Base-by-base conservation (phyloP, 1,139 yeast species). In the Komagataea norvegica region DNA sequence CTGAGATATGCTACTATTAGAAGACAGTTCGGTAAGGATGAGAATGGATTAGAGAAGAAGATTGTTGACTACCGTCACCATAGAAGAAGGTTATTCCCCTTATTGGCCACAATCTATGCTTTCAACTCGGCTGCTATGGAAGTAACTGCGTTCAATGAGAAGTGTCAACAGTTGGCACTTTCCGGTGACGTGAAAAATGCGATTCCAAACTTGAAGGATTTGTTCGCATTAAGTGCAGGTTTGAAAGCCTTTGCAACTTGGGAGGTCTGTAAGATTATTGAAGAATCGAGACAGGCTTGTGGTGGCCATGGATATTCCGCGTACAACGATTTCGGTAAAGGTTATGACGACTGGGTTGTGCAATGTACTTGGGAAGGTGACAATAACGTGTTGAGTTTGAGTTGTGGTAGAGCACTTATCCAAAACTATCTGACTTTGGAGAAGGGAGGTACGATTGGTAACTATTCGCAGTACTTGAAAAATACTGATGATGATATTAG, bases 301-400 rank as follows among this genome's bases (percentile, higher is more conserved):
- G 96, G 96, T 61, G 96, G 96, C 33, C 96, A 86, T 56, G 96
- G 96, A 26, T 88, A 88, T 63, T 83, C 94, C 10, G 74, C 87
- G 15, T 88, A 88, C 65, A 77, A 84, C 52, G 95, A 88, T 1
- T 88, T 88, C 57, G 95, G 93, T 39, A 83, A 81, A 56, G 89
- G 88, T 23, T 85, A 75, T 60, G 74, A 77, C 45, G 96, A 88
- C 61, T 89, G 95, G 88, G 95, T 83, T 27, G 96, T 88, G 33
- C 95, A 87, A 65, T 84, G 95, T 64, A 88, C 96, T 26, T 88
- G 96, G 96, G 96, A 88, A 67, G 96, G 96, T 61, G 96, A 88
- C 61, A 88, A 88, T 67, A 87, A 81, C 55, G 80, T 88, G 34
- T 69, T 88, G 52, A 85, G 86, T n/a, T 74, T 86, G 61, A 80